Base-by-base conservation (phyloP, 2,329 filamentous ascomycete species). In the Pseudogymnoascus sp. region DNA sequence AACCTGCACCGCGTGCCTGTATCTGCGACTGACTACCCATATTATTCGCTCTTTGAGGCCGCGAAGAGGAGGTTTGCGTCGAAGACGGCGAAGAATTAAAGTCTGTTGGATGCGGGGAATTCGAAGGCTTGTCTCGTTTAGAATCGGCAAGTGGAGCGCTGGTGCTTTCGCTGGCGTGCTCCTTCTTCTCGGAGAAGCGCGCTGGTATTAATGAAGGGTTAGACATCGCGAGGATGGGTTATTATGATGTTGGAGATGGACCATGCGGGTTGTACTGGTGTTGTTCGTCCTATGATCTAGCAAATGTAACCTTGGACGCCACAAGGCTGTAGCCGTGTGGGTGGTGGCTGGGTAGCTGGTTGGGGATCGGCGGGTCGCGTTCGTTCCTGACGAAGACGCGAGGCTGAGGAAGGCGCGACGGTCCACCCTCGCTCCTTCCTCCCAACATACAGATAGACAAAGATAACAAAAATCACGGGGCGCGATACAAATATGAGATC, bases 131-230 rank as follows among this genome's bases (percentile, higher is more conserved):
- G 50, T 33, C 50, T 56, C 50, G 50, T 56, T 56, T 56, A 56
- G 50, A 56, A 56, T 14, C 50, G 50, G 50, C 28, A 56, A 56
- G 50, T 56, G 28, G 50, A 33, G 50, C 50, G 50, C 28, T 56
- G 50, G 26, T 56, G 28, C n/a, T 56, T 33, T 56, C 50, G 16
- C 26, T 56, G 50, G 50, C 28, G 50, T 33, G 28, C 26, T 56
- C 50, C 50, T 7, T 22, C 28, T 56, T 56, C 50, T 56, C 50
- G 0, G 50, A 56, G 59, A 60, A 16, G 59, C 22, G 7, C 33
- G 8, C 4, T 6, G 33, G 33, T 4, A 43, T 43, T 41, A 60
- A 43, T 60, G 59, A 16, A 3, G 59, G 33, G n/a, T 24, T 43
- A 40, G 59, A 60, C 59, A 43, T 38, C 19, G 31, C 6, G 26